phyloP scores from a whole-genome alignment of 495 filamentous ascomycete genomes.

The Recurvomyces mirabilis region DNA sequence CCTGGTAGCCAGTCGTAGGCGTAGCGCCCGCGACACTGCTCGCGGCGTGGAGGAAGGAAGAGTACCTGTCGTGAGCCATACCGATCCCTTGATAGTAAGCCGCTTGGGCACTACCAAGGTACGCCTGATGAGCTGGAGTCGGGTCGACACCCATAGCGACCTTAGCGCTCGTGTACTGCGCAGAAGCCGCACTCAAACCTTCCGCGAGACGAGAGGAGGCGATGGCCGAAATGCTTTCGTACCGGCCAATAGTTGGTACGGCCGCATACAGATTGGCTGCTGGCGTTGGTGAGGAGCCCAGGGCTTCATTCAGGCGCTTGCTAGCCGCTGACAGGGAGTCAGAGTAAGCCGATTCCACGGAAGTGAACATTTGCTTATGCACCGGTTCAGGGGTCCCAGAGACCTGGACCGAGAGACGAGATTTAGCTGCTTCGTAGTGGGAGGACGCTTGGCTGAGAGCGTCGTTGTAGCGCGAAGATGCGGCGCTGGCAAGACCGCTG shows the following conservation, averaged over 20 bases:
- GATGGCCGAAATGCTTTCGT: conserved; percentile 51
- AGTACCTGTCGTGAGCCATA: conserved; percentile 64
- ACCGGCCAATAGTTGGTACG: conserved; percentile 32
- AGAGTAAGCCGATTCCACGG: conserved; percentile 58
- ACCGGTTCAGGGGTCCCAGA: conserved; percentile 52
- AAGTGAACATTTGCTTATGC: conserved; percentile 52
- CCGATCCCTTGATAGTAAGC: conserved; percentile 72
- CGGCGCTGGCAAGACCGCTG: conserved; percentile 24
- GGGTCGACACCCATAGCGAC: conserved; percentile 47
- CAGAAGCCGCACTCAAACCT: conserved; percentile 51
- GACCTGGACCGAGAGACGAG: conserved; percentile 52
- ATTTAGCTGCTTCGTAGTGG: conserved; percentile 55
- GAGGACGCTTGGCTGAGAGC: conserved; percentile 50
- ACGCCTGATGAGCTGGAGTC: conserved; percentile 42
- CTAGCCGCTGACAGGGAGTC: conserved; percentile 51
- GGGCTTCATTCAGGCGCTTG: conserved; percentile 41
- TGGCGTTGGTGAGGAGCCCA: conserved; percentile 30
- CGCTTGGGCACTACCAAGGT: conserved; percentile 49
- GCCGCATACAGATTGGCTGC: conserved; percentile 20
- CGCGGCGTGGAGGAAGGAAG: conserved; percentile 58
- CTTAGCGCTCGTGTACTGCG: conserved; percentile 51
- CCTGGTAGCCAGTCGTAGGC: conserved; percentile 36
- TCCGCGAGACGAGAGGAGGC: conserved; percentile 54
- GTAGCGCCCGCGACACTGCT: conserved; percentile 42
- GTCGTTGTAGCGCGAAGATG: conserved; percentile 48